These are phyloP conservation scores for Diaporthe aspalathi DNA, from an alignment of 2,329 filamentous ascomycete genomes.

Conservation along the genomic window DNA sequence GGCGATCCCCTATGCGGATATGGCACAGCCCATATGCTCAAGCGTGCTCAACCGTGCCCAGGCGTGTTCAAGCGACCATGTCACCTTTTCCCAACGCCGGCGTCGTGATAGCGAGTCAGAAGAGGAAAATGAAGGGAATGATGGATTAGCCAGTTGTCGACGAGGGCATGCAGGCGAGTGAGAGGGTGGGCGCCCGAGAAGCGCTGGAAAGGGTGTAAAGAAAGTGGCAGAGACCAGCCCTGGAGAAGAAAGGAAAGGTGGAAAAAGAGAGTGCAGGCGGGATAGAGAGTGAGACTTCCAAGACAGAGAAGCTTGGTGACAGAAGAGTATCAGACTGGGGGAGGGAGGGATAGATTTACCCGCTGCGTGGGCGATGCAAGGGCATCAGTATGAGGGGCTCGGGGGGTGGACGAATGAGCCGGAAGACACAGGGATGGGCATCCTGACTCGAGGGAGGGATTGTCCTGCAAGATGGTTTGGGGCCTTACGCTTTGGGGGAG, in stretches of 20 bases:
- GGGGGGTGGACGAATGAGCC: constrained; percentile 21
- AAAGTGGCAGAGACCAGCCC: constrained; percentile 38
- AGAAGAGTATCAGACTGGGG: constrained; percentile 28
- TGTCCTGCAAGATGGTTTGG: constrained; percentile 16
- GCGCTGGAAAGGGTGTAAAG: constrained; percentile 11
- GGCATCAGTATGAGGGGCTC: constrained; percentile 8
- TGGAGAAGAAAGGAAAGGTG: constrained; percentile 23
- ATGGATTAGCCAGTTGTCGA: neutral
- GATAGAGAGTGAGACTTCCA: constrained; percentile 32
- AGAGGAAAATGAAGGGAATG: neutral
- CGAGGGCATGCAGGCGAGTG: neutral
- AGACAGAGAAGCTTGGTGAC: constrained; percentile 32
- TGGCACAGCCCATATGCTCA: constrained; percentile 20
- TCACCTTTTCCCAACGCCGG: constrained; percentile 36
- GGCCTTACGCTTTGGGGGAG: constrained; percentile 26
- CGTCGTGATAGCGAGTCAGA: constrained; percentile 26
- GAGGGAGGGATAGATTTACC: constrained; percentile 34
- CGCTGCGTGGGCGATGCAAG: constrained; percentile 27
- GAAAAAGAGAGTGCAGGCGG: neutral
- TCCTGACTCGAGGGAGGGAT: constrained; percentile 33
- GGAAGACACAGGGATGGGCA: constrained; percentile 26
- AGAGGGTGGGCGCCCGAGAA: too few species aligned
- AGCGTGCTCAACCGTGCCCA: constrained; percentile 4
- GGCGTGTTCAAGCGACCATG: constrained; percentile 36
- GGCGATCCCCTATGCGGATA: constrained; percentile 16